Evolutionary conservation across 306 rosid genomes (phyloP).

Genomic region (Canavalia ensiformis): DNA sequence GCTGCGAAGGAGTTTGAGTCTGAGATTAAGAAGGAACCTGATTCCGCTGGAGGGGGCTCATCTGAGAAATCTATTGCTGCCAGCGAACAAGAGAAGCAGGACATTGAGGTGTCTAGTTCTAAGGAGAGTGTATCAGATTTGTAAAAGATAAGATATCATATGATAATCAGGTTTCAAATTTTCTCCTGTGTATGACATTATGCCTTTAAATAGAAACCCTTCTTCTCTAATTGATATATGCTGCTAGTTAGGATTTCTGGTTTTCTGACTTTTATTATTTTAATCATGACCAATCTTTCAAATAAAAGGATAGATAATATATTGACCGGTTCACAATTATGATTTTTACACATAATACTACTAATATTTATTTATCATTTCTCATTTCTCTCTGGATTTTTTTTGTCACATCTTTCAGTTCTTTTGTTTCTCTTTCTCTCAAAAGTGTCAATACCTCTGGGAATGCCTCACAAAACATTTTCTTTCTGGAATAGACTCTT

Average conservation of each 20-base stretch:
- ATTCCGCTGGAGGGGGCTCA: conserved; percentile 50
- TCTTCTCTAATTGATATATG: conserved; percentile 38
- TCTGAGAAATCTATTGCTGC: conserved; percentile 57
- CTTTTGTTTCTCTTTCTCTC: too few relatives aligned
- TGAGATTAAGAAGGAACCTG: conserved; percentile 86
- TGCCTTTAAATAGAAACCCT: conserved; percentile 41
- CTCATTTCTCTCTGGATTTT: too few relatives aligned
- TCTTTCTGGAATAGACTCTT: too few relatives aligned
- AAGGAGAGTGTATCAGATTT: conserved; percentile 73
- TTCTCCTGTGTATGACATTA: not conserved
- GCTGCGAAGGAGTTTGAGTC: conserved; percentile 98
- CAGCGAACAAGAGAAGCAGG: conserved; percentile 73
- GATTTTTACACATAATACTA: too few relatives aligned
- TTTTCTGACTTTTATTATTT: too few relatives aligned
- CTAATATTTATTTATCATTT: too few relatives aligned
- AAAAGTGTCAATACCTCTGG: too few relatives aligned
- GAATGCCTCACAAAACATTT: too few relatives aligned
- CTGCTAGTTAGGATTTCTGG: conserved; percentile 31
- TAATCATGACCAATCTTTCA: too few relatives aligned
- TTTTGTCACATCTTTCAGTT: too few relatives aligned
- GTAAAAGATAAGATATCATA: conserved; percentile 19
- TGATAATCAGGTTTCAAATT: conserved; percentile 38
- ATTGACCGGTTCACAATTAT: too few relatives aligned
- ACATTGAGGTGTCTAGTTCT: conserved; percentile 68
- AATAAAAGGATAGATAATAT: too few relatives aligned